Evolutionary conservation across 2,329 filamentous ascomycete species (phyloP).

Genomic region (Botryotinia globosa): DNA sequence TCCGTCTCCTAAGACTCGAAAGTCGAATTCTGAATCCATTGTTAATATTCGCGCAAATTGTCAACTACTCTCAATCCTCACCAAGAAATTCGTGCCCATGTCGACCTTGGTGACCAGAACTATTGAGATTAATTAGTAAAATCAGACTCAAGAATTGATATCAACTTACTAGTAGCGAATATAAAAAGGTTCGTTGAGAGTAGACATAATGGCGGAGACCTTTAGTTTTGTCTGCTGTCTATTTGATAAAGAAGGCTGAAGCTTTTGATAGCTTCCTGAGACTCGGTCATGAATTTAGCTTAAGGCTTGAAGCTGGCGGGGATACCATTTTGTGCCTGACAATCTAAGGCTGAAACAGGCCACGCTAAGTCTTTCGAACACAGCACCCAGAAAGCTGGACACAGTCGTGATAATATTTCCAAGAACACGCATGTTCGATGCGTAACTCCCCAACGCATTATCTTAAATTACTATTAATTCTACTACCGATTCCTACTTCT

Average conservation of each 20-base stretch:
- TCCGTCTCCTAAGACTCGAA: conserved; percentile 87
- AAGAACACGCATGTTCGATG: conserved; percentile 26
- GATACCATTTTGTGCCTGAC: conserved; percentile 3
- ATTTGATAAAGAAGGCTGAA: conserved; percentile 28
- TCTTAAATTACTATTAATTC: conserved; percentile 26
- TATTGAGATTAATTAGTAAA: conserved; percentile 43
- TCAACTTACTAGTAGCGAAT: conserved; percentile 87
- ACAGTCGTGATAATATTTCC: conserved; percentile 20
- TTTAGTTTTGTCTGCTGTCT: conserved; percentile 7
- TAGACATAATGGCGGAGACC: conserved; percentile 32
- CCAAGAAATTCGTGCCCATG: conserved; percentile 98
- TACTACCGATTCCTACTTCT: conserved; percentile 21
- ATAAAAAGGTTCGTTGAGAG: conserved; percentile 76
- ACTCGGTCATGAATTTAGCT: neutral
- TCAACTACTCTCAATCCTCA: conserved; percentile 42
- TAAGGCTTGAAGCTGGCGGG: conserved; percentile 17
- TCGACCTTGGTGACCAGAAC: conserved; percentile 93
- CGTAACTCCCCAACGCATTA: conserved; percentile 28
- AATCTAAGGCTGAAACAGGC: conserved; percentile 19
- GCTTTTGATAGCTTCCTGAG: conserved; percentile 20
- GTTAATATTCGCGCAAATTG: conserved; percentile 23
- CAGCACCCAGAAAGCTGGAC: conserved; percentile 22
- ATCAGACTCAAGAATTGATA: neutral
- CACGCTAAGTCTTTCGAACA: conserved; percentile 22
- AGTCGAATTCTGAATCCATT: conserved; percentile 77